Percentiles rank a stretch among this genome's conserved stretches.
phyloP scores from a whole-genome alignment of 345 rosid species.

The Hypericum perforatum region DNA sequence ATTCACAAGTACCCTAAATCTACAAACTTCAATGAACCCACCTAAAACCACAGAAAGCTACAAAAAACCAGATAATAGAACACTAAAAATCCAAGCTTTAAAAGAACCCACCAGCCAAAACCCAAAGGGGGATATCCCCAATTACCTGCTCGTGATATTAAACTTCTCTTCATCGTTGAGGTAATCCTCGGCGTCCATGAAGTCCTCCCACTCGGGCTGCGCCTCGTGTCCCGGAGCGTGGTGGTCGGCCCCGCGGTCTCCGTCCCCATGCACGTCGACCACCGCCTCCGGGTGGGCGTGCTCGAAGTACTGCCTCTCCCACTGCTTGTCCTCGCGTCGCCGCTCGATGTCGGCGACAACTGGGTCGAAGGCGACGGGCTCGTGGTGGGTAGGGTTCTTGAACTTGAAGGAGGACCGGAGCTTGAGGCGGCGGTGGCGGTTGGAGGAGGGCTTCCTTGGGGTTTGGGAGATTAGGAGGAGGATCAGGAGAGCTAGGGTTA shows the following conservation, averaged over 20 bases:
- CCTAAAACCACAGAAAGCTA: too few relatives aligned
- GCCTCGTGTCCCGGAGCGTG: constrained; percentile 55
- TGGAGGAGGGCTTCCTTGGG: constrained; percentile 29
- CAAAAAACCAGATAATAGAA: too few relatives aligned
- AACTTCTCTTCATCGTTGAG: constrained; percentile 78
- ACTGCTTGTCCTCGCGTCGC: constrained; percentile 64
- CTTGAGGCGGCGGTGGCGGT: constrained; percentile 43
- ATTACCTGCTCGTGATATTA: constrained; percentile 71
- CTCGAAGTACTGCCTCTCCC: constrained; percentile 70
- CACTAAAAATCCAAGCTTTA: too few relatives aligned
- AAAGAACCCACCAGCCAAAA: too few relatives aligned
- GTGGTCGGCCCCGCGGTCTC: neutral
- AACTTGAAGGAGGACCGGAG: constrained; percentile 47
- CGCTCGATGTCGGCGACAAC: constrained; percentile 69
- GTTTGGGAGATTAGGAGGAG: constrained; percentile 46
- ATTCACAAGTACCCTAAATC: too few relatives aligned
- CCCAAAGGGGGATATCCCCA: too few relatives aligned
- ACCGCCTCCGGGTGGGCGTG: constrained; percentile 47
- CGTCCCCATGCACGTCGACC: constrained; percentile 5
- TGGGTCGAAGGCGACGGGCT: constrained; percentile 58
- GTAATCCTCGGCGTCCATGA: constrained; percentile 87
- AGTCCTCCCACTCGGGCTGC: constrained; percentile 95
- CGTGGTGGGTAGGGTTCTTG: constrained; percentile 28
- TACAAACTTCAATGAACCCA: too few relatives aligned
- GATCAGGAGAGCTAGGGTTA: constrained; percentile 36